Evolutionary conservation across 148 eudicot species (phyloP), one percentile per base, ranked within the genome.

Genomic region (Vaccinium corymbosum): DNA sequence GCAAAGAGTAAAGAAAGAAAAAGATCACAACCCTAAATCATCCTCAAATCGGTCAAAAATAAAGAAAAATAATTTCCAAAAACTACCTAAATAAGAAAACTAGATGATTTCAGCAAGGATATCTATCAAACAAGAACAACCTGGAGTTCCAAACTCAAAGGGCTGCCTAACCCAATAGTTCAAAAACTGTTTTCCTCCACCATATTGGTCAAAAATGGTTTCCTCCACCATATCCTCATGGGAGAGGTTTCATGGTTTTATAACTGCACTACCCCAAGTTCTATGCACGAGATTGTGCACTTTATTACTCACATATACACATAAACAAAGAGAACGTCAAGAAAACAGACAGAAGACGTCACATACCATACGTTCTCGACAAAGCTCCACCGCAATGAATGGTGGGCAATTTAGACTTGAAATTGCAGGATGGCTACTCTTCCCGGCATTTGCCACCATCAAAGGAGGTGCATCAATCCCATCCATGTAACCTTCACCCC

Each of bases 331-430:
- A 64, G 32, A 25, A 6, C 0, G 14, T 2, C 32, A 66, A 66
- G 72, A 71, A 20, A n/a, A n/a, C n/a, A 52, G 46, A 51, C 17
- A 51, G n/a, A 27, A 20, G 38, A 80, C 48, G 83, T 42, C 59
- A 80, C 91, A 85, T 93, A 94, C 98, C 94, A 94, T 81, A 82
- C 84, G 93, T 88, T 96, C 99, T 78, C 99, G 94, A 73, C 99
- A 96, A 81, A 87, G 90, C 89, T 96, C 99, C 66, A 94, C 89
- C 3, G 97, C 95, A 59, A 94, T 72, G 81, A 96, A 92, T 0
- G 97, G 97, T 32, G 98, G 93, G 84, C 91, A 93, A 76, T 90
- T 89, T 52, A 90, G 80, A 87, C 99, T 96, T 86, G 99, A 93
- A 35, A 96, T 90, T 80, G 94, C 95, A 81, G 94, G 93, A 52